phyloP scores from a whole-genome alignment of 2,329 filamentous ascomycete genomes.

The Hypocrella siamensis region DNA sequence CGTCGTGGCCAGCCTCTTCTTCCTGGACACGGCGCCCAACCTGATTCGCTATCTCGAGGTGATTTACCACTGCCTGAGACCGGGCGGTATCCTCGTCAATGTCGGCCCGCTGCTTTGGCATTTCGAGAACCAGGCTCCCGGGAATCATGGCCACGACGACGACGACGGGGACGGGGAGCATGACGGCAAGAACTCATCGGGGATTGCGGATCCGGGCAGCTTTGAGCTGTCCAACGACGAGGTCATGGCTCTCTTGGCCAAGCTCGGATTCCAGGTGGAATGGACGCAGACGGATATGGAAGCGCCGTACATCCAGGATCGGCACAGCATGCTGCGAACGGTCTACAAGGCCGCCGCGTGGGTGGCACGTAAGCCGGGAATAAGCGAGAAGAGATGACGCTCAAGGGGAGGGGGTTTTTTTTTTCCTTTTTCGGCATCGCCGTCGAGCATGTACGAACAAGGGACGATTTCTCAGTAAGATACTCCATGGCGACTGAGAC shows the following conservation, averaged over 20 bases:
- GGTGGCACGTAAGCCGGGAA: conserved; percentile 58
- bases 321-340: conserved; percentile 71
- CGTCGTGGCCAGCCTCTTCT: conserved; percentile 81
- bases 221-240: conserved; percentile 87
- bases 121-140: conserved; percentile 61
- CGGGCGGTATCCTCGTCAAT: conserved; percentile 75
- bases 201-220: conserved; percentile 77
- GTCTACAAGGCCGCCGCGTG: conserved; percentile 70
- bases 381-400: background rate
- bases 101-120: conserved; percentile 90
- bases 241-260: conserved; percentile 58
- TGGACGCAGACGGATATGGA: conserved; percentile 40
- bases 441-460: too few relatives aligned
- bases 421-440: background rate
- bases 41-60: conserved; percentile 79
- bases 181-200: conserved; percentile 34
- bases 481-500: too few relatives aligned
- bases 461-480: too few relatives aligned
- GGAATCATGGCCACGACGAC: conserved; percentile 36
- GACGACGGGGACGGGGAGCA: conserved; percentile 34
- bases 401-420: background rate
- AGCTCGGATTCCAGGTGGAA: conserved; percentile 63
- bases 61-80: conserved; percentile 59
- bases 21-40: conserved; percentile 94
- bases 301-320: conserved; percentile 78